Conservation (phyloP, 495 filamentous ascomycete species). For the Penicillium bovifimosum region DNA sequence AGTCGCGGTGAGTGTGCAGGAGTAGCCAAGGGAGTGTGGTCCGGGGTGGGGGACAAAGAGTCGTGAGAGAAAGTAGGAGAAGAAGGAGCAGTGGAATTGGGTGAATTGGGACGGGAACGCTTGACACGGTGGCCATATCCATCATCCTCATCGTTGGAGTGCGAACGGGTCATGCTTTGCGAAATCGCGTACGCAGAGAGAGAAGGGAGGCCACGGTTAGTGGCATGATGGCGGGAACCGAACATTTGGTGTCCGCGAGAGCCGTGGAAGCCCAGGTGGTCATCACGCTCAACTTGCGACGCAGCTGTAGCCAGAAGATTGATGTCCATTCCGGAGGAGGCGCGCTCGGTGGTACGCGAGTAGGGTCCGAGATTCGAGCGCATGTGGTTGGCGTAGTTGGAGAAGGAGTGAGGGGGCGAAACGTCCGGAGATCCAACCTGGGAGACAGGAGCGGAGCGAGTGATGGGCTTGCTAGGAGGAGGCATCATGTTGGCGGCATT, state of each 20-base stretch:
- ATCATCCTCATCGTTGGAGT: slow-evolving; percentile 81
- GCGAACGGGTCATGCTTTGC: slow-evolving; percentile 82
- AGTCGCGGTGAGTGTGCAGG: slow-evolving; percentile 93
- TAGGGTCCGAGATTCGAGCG: slow-evolving; percentile 61
- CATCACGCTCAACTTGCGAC: slow-evolving; percentile 79
- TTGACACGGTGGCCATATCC: slow-evolving; percentile 73
- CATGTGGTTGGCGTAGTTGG: slow-evolving; percentile 63
- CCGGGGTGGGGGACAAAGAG: slow-evolving; percentile 90
- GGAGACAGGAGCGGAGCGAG: slow-evolving; percentile 83
- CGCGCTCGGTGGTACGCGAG: slow-evolving; percentile 46
- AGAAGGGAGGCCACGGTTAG: slow-evolving; percentile 60
- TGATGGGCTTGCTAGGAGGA: slow-evolving; percentile 64
- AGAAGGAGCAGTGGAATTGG: slow-evolving; percentile 89
- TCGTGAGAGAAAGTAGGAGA: slow-evolving; percentile 98
- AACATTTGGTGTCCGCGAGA: slow-evolving; percentile 45
- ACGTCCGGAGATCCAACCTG: slow-evolving; percentile 89
- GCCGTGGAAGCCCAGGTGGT: slow-evolving; percentile 43
- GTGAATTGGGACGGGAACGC: slow-evolving; percentile 85
- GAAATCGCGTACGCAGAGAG: slow-evolving; percentile 76
- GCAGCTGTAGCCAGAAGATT: slow-evolving; percentile 88
- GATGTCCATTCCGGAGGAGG: slow-evolving; percentile 65
- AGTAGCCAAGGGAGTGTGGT: slow-evolving; percentile 93
- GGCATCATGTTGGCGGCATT: slow-evolving; percentile 62
- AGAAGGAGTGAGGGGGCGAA: slow-evolving; percentile 88
- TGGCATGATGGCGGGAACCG: slow-evolving; percentile 53